Base-by-base conservation (phyloP, 495 filamentous ascomycete species). In the Daldinia concentrica region DNA sequence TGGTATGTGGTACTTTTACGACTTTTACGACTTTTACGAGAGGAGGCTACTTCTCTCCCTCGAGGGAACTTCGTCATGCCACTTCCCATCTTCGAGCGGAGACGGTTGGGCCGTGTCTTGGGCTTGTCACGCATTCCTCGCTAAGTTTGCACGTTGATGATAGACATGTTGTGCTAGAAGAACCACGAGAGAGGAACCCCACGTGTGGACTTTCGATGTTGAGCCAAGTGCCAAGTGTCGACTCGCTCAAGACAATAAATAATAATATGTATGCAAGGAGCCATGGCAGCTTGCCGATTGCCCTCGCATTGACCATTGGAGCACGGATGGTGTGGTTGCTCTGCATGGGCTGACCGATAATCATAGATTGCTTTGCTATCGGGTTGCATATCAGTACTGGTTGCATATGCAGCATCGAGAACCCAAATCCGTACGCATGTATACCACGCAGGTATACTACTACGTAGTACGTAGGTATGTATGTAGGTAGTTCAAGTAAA, bases 311-410 rank as follows among this genome's bases (percentile, higher is more conserved):
- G 73, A 72, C 68, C 62, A 72, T 66, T 57, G 34, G 56, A 58
- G 62, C 54, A 63, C 55, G 64, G 64, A 64, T 64, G 45, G 72
- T 71, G 67, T 68, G 67, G 72, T 74, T 71, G 62, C 73, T 64
- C 58, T 70, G 71, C 73, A 73, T 73, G 52, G 66, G 73, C 75
- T 74, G 68, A 74, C 72, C 72, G 72, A 74, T 74, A 74, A 74
- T 71, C 72, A 74, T 74, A 74, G 72, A 74, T 74, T 74, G 72
- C 71, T 70, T 63, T 74, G 57, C 61, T 69, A 64, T 73, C 58
- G 66, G 68, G 58, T 27, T 73, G 72, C 72, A 74, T 57, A 64
- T 72, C 32, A 34, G 9, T 34, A 34, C 32, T 34, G 68, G 58
- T 27, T 73, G 72, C 72, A 74, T 57, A 64, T 72, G 69, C 60